Evolutionary conservation across 2,329 filamentous ascomycete genomes (phyloP).

Genomic region (Dactylonectria macrodidyma): DNA sequence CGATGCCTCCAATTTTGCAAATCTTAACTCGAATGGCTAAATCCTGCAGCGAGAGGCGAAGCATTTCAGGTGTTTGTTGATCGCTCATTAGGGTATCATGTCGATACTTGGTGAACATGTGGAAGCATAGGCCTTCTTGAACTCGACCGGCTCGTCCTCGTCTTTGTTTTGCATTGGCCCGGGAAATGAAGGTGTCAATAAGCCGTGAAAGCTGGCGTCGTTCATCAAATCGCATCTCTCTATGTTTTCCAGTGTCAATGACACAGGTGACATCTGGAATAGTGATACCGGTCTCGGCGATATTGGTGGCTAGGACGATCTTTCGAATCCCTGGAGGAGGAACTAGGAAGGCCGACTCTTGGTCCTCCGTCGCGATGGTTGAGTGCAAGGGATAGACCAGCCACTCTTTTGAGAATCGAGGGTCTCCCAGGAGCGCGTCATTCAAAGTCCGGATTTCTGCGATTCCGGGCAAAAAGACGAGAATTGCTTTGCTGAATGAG

Average conservation of each 20-base stretch:
- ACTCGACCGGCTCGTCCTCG: slow-evolving; percentile 95
- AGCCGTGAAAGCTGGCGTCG: slow-evolving; percentile 90
- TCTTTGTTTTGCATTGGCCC: slow-evolving; percentile 95
- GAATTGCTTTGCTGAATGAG: slow-evolving; percentile 87
- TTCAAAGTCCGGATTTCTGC: slow-evolving; percentile 92
- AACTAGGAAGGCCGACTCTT: slow-evolving; percentile 91
- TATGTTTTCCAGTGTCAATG: slow-evolving; percentile 96
- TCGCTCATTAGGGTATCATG: slow-evolving; percentile 90
- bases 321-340: slow-evolving; percentile 88
- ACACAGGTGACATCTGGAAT: slow-evolving; percentile 98
- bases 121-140: slow-evolving; percentile 94
- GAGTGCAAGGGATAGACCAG: slow-evolving; percentile 92
- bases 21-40: slow-evolving; percentile 97
- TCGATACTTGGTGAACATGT: slow-evolving; percentile 91
- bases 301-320: slow-evolving; percentile 97
- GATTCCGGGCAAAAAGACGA: slow-evolving; percentile 96
- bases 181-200: slow-evolving; percentile 94
- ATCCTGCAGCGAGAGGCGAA: slow-evolving; percentile 93
- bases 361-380: slow-evolving; percentile 94
- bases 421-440: slow-evolving; percentile 85
- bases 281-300: slow-evolving; percentile 98
- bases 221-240: slow-evolving; percentile 98
- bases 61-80: slow-evolving; percentile 96
- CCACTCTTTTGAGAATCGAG: slow-evolving; percentile 83
- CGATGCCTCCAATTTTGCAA: slow-evolving; percentile 94